Evolutionary conservation across 441 rosid genomes (phyloP), one percentile per base, ranked within the genome.

Genomic region (Eruca vesicaria): DNA sequence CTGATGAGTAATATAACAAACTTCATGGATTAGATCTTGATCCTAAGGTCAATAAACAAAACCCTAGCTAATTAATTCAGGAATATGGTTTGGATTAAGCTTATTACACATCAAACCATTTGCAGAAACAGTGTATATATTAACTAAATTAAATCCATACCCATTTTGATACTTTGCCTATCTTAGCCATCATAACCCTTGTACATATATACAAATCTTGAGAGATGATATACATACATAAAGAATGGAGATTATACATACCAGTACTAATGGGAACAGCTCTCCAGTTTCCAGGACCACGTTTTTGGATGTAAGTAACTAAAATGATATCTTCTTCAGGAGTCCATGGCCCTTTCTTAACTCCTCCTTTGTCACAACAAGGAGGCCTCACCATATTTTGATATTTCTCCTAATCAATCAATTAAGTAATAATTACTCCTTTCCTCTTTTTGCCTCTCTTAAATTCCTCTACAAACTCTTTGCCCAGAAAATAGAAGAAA

Each of bases 331-430:
- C 98, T 82, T 94, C 98, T 71, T 94, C 97, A 63, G 98, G 98
- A 74, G 98, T 94, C 98, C 98, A 94, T 36, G 98, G 96, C 10
- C 99, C 99, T 85, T 92, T 95, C 90, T 92, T 95, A 41, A 89
- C 86, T 18, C 94, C 93, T n/a, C 68, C 68, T 83, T 95, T 88
- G 64, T 91, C 96, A 76, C 96, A 94, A 75, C 99, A 95, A 61
- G 99, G 98, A 73, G 94, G 93, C 61, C 99, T 86, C 38, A 89
- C 99, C 99, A 94, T 94, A 1, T 78, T 53, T 71, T 71, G 57
- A 77, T 43, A 18, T 32, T 35, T 70, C 75, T 55, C 63, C 38
- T 26, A 8, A 38, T 20, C 35, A 55, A 38, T 55, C 9, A 41
- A 9, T n/a, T 36, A 62, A 32, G 9, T 23, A 41, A 26, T 18